Evolutionary conservation across 2,329 filamentous ascomycete species (phyloP).

Genomic region (Ramularia endophylla): DNA sequence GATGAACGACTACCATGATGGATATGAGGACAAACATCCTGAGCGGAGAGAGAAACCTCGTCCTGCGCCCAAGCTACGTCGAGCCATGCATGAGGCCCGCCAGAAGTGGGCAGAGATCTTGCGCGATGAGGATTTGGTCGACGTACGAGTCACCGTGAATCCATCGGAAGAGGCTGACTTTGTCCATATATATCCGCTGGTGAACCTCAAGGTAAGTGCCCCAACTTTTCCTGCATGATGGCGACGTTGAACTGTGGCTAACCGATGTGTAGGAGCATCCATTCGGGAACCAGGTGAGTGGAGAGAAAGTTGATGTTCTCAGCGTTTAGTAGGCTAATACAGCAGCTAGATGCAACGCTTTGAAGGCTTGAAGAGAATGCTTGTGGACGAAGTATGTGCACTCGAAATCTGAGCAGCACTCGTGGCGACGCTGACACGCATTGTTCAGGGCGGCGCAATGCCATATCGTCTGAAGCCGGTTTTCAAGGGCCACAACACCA

Average conservation of each 20-base stretch:
- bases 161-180: background rate
- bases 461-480: too few species aligned
- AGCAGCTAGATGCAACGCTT: too few species aligned
- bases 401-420: too few species aligned
- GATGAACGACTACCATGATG: background rate
- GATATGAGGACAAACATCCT: background rate
- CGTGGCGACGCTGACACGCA: too few species aligned
- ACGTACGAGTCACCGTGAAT: slow-evolving; percentile 2
- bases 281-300: too few species aligned
- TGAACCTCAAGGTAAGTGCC: slow-evolving; percentile 3
- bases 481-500: too few species aligned
- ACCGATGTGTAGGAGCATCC: background rate
- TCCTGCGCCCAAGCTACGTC: background rate
- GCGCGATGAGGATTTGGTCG: slow-evolving; percentile 1
- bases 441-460: too few species aligned
- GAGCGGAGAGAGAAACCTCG: too few species aligned
- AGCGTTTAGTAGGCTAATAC: too few species aligned
- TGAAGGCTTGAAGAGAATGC: too few species aligned
- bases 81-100: slow-evolving; percentile 2
- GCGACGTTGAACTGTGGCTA: background rate
- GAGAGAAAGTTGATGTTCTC: too few species aligned
- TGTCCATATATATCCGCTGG: background rate
- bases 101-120: slow-evolving; percentile 1
- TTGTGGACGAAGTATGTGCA: too few species aligned
- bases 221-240: background rate